Evolutionary conservation across 2,329 filamentous ascomycete species (phyloP).

Genomic region (Curvularia sp.): DNA sequence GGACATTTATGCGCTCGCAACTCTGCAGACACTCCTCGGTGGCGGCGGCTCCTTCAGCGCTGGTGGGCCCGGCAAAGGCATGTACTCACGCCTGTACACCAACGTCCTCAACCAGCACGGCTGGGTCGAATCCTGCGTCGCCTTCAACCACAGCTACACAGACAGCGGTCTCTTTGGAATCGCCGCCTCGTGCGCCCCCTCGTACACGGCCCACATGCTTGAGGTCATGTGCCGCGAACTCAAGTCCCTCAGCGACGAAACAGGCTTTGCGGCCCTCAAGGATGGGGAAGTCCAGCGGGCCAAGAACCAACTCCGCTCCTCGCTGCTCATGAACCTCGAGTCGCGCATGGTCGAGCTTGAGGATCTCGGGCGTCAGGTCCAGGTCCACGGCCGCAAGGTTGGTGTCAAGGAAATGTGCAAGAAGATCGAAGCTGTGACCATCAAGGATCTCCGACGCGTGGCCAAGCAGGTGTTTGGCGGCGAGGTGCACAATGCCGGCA

Average conservation of each 20-base stretch:
- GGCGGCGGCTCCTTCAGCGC: constrained; percentile 97
- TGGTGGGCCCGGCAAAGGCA: constrained; percentile 95
- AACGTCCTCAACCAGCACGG: constrained; percentile 97
- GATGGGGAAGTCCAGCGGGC: constrained; percentile 83
- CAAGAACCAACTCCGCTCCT: constrained; percentile 94
- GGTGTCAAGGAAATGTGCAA: constrained; percentile 92
- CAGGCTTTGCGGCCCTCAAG: constrained; percentile 75
- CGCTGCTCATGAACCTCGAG: constrained; percentile 96
- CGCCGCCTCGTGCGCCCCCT: constrained; percentile 81
- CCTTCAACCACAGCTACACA: constrained; percentile 97
- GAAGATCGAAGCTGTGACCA: constrained; percentile 81
- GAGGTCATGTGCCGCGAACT: constrained; percentile 95
- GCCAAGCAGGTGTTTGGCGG: constrained; percentile 81
- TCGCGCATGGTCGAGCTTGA: constrained; percentile 97
- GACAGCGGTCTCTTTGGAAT: constrained; percentile 97
- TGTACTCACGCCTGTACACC: constrained; percentile 98
- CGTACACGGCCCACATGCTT: constrained; percentile 80
- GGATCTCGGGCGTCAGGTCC: constrained; percentile 91
- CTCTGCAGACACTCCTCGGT: constrained; percentile 92
- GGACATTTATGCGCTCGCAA: constrained; percentile 96
- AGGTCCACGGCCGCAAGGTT: constrained; percentile 93
- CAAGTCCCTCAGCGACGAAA: constrained; percentile 75
- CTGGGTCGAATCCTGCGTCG: constrained; percentile 94
- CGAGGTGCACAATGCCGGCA: constrained; percentile 73
- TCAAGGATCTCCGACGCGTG: constrained; percentile 81